Percentiles rank a stretch among this genome's conserved stretches.
Evolutionary conservation across 495 filamentous ascomycete genomes (phyloP).

Genomic region (Annulohypoxylon nitens): DNA sequence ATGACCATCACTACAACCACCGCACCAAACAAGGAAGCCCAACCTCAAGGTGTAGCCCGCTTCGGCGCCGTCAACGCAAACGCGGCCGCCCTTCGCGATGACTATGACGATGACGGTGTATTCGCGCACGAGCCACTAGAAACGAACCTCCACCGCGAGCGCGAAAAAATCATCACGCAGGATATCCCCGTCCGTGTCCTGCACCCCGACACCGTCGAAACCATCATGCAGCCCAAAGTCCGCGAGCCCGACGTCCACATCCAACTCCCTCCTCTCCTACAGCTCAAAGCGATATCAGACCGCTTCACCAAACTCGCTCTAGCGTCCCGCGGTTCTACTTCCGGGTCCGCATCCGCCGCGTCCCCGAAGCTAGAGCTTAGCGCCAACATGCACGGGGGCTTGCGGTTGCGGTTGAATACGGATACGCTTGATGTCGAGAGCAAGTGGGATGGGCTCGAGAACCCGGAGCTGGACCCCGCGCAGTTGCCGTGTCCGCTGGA

Average conservation of each 20-base stretch:
- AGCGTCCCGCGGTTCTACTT: conserved; percentile 50
- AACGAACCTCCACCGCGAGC: conserved; percentile 67
- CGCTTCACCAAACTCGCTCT: conserved; percentile 85
- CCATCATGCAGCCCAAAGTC: conserved; percentile 88
- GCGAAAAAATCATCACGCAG: conserved; percentile 92
- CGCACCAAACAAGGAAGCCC: conserved; percentile 51
- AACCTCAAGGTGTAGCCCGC: conserved; percentile 44
- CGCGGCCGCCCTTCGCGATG: conserved; percentile 38
- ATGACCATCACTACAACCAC: conserved; percentile 83
- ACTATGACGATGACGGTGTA: conserved; percentile 57
- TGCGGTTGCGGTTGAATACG: conserved; percentile 79
- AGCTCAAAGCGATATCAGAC: conserved; percentile 91
- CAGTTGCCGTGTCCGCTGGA: conserved; percentile 74
- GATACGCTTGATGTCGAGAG: conserved; percentile 85
- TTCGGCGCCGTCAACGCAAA: conserved; percentile 40
- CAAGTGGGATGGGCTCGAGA: conserved; percentile 83
- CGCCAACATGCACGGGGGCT: conserved; percentile 91
- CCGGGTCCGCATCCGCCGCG: conserved; percentile 35
- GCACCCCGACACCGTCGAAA: conserved; percentile 80
- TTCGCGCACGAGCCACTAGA: conserved; percentile 64
- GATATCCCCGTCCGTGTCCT: conserved; percentile 95
- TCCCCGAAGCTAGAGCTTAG: conserved; percentile 79
- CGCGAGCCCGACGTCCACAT: conserved; percentile 96
- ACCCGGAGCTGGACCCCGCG: conserved; percentile 83
- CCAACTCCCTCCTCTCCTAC: conserved; percentile 82